A percentile compares a stretch with the other conserved stretches of the same genome.
Conservation (phyloP, 139 green algal species). For the Auxenochlorella pyrenoidosa region DNA sequence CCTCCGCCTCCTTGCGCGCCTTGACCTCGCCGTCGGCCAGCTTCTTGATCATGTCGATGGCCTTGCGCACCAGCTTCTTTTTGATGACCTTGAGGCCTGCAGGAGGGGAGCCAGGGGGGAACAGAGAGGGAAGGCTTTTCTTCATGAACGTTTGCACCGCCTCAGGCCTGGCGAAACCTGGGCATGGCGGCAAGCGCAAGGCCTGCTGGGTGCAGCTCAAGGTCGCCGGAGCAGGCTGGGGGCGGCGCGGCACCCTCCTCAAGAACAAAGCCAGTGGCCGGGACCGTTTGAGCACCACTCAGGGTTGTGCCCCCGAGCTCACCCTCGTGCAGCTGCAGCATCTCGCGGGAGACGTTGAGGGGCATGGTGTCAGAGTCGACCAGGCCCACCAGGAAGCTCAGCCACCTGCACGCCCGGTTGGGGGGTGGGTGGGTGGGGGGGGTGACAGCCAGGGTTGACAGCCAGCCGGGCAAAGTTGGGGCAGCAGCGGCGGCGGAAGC, state of each 20-base stretch:
- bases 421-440: neutral
- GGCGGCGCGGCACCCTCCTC: neutral
- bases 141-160: too few relatives aligned
- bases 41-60: constrained; percentile 94
- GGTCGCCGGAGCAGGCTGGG: neutral
- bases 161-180: too few relatives aligned
- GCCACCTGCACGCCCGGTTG: constrained; percentile 63
- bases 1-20: constrained; percentile 21
- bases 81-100: constrained; percentile 96
- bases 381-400: constrained; percentile 88
- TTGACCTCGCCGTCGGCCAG: constrained; percentile 79
- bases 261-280: too few relatives aligned
- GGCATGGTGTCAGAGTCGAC: constrained; percentile 98
- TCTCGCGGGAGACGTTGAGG: constrained; percentile 94
- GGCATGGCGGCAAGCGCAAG: too few relatives aligned
- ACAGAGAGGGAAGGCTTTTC: too few relatives aligned
- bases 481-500: too few relatives aligned
- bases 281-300: too few relatives aligned
- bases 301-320: too few relatives aligned
- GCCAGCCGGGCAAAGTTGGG: too few relatives aligned
- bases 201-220: neutral
- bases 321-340: constrained; percentile 88
- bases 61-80: constrained; percentile 97
- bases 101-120: too few relatives aligned
- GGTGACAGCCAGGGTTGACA: too few relatives aligned